Base-by-base conservation (phyloP, 164 flowering plant species). In the Vitis riparia region DNA sequence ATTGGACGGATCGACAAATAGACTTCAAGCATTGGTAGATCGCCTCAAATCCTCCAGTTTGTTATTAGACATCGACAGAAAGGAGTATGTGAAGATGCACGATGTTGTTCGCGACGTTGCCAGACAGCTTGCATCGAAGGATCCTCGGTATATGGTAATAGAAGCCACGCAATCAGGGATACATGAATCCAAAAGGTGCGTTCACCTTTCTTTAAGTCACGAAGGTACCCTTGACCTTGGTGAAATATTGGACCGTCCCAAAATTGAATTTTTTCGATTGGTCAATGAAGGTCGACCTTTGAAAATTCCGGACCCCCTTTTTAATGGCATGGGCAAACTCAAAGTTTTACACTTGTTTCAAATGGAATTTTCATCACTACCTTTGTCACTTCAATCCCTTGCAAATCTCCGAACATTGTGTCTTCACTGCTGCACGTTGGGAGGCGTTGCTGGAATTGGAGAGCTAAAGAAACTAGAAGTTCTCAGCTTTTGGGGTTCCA, bases 401-500 rank as follows among this genome's bases (percentile, higher is more conserved):
- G 13, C 10, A 63, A 68, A 63, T 29, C 71, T 73, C 63, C 62
- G 13, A 15, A 62, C 76, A 19, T 27, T 73, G 69, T 73, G 71
- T 68, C 14, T 73, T 10, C 55, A 73, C 10, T 7, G 29, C 5
- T 55, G 70, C 37, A 2, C 0, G 2, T 27, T 73, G 51, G 12
- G 2, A 44, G 63, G 56, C 23, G n/a, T 68, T 27, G 6, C 71
- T 14, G 2, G 62, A 1, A 27, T 73, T 56, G 71, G 71, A 23
- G 57, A 68, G 51, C 63, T 73, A 2, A 61, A 59, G 30, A 53
- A 60, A 37, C 51, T 73, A 23, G 56, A 47, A 49, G 56, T 68
- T 5, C 68, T 73, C 2, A 68, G 67, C 63, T 56, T 73, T 14
- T 7, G 32, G 7, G 37, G 11, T 3, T 68, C 76, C 19, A 2